phyloP scores from a whole-genome alignment of 805 yeast genomes.

The Wickerhamomyces sydowiorum region DNA sequence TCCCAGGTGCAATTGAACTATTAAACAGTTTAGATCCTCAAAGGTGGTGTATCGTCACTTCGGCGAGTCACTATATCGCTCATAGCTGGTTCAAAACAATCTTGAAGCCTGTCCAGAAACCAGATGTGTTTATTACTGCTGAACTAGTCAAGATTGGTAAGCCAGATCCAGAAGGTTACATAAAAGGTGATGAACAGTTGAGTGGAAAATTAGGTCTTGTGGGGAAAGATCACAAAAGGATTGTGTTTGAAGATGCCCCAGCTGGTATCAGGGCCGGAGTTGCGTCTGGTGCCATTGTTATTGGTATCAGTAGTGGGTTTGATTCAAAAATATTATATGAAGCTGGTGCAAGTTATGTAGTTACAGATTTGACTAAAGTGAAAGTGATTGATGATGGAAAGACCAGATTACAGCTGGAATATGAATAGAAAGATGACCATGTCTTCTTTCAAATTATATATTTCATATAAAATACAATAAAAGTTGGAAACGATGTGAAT shows the following conservation, averaged over 20 bases:
- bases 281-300: constrained; percentile 76
- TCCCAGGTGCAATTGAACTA: constrained; percentile 69
- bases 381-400: constrained; percentile 20
- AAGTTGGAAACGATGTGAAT: too few relatives aligned
- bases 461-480: too few relatives aligned
- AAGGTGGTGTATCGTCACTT: constrained; percentile 78
- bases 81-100: constrained; percentile 62
- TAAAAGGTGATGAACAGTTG: constrained; percentile 37
- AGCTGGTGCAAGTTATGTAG: constrained; percentile 80
- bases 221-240: constrained; percentile 35
- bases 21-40: constrained; percentile 50
- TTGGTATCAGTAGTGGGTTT: constrained; percentile 82
- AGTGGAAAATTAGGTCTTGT: constrained; percentile 31
- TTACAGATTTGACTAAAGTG: constrained; percentile 51
- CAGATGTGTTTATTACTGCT: constrained; percentile 77
- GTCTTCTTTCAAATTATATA: too few relatives aligned
- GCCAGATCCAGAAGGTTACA: constrained; percentile 83
- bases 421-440: too few relatives aligned
- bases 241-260: constrained; percentile 87
- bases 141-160: constrained; percentile 77
- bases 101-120: constrained; percentile 53
- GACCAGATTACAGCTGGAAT: too few relatives aligned
- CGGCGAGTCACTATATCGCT: constrained; percentile 76
- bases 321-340: constrained; percentile 42
- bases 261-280: constrained; percentile 86